These are phyloP conservation scores for Citrus medica DNA, from an alignment of 345 rosid species.

Conservation along the genomic window DNA sequence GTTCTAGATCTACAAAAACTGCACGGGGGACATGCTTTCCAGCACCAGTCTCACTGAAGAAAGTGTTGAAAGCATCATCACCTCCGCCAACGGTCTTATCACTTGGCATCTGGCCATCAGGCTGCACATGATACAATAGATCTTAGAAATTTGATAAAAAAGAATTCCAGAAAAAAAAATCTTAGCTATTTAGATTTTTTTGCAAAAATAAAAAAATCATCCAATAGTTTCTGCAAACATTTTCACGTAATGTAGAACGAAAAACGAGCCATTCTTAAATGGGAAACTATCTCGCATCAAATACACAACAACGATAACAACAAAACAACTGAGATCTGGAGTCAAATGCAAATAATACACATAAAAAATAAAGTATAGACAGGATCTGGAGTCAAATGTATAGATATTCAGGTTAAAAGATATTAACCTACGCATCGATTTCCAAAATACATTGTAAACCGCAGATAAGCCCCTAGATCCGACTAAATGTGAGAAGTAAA, in stretches of 20 bases:
- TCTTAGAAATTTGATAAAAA: neutral
- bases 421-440: neutral
- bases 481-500: too few relatives aligned
- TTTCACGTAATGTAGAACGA: neutral
- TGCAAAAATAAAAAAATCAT: neutral
- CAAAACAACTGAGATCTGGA: too few relatives aligned
- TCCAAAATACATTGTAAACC: too few relatives aligned
- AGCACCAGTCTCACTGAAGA: conserved; percentile 46
- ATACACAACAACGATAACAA: neutral
- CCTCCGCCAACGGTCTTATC: conserved; percentile 34
- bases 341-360: too few relatives aligned
- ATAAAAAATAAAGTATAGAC: too few relatives aligned
- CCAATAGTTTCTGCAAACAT: neutral
- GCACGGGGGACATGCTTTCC: conserved; percentile 53
- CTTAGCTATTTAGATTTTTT: neutral
- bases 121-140: conserved; percentile 14
- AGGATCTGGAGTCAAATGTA: neutral
- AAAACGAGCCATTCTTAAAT: neutral
- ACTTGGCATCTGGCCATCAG: conserved; percentile 43
- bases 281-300: neutral
- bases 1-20: conserved; percentile 43
- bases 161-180: neutral
- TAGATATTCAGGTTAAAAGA: too few relatives aligned
- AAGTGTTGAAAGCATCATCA: conserved; percentile 48
- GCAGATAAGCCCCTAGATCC: too few relatives aligned